Base-by-base conservation (phyloP, 352 stramenopile genomes). In the Pythium sukuiense region DNA sequence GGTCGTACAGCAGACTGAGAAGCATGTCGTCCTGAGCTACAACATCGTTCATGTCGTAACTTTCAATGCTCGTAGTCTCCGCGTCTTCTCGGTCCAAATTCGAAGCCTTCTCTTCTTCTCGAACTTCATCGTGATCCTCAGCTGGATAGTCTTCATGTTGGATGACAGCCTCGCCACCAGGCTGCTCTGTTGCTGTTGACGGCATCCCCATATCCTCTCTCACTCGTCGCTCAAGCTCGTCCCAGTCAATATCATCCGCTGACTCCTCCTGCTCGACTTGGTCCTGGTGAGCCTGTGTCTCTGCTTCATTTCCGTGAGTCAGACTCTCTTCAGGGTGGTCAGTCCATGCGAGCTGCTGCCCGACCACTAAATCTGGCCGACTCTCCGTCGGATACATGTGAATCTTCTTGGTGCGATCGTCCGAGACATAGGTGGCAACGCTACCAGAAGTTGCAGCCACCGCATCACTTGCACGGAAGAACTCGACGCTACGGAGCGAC, bases 371-470 rank as follows among this genome's bases (percentile, higher is more conserved):
- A 35, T 58, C 41, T 3, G 18, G 6, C 2, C 30, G 35, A 14
- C 26, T 61, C 1, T 49, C 35, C 32, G 53, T 18, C 9, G 39
- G 55, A 14, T 63, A 14, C 4, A 69, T 12, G 18, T 63, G 62
- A 32, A 69, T 59, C 43, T 12, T 58, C 30, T 58, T 62, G n/a
- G 14, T 16, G 16, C 12, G 7, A 18, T 58, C 30, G 16, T 50
- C 33, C 8, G 62, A 69, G 14, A 69, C 32, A 46, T 53, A 69
- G 4, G 62, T 63, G 13, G 9, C 26, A 7, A 41, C 43, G 13
- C 49, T n/a, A 2, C n/a, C 32, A 6, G 41, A 33, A n/a, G 2
- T 37, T 4, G 3, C 26, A 27, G 27, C 18, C 30, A 4, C 48
- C 9, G 29, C n/a, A 3, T 52, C 55, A 37, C 20, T 61, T 5